phyloP scores from a whole-genome alignment of 345 rosid species.

The Conringia planisiliqua region DNA sequence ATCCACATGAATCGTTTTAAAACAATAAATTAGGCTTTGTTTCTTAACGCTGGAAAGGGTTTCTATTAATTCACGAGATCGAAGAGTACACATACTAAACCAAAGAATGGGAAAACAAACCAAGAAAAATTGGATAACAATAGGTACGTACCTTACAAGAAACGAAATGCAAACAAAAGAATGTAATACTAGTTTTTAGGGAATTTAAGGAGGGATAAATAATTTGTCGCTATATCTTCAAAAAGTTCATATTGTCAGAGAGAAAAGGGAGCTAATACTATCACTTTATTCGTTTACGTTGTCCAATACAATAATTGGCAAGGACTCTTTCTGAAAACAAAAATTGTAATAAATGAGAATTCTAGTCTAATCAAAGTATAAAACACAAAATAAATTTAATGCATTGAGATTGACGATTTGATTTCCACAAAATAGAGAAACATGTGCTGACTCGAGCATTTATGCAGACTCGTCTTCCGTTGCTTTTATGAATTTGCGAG shows the following conservation, averaged over 20 bases:
- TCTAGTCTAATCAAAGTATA: neutral
- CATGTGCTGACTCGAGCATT: conserved; percentile 48
- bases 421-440: conserved; percentile 31
- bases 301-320: conserved; percentile 20
- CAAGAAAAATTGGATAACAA: too few relatives aligned
- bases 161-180: neutral
- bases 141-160: too few relatives aligned
- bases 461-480: conserved; percentile 20
- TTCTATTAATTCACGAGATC: too few relatives aligned
- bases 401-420: conserved; percentile 29
- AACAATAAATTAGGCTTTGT: too few relatives aligned
- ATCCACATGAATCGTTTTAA: neutral
- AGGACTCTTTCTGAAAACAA: neutral
- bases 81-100: too few relatives aligned
- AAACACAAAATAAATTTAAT: neutral
- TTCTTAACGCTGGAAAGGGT: too few relatives aligned
- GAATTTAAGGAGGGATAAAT: neutral
- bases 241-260: conserved; percentile 16
- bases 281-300: neutral
- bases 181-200: neutral
- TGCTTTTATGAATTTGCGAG: conserved; percentile 9
- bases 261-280: neutral
- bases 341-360: neutral
- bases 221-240: neutral
- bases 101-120: too few relatives aligned